Base-by-base conservation (phyloP, 2,329 filamentous ascomycete genomes). In the Microdochium nivale region DNA sequence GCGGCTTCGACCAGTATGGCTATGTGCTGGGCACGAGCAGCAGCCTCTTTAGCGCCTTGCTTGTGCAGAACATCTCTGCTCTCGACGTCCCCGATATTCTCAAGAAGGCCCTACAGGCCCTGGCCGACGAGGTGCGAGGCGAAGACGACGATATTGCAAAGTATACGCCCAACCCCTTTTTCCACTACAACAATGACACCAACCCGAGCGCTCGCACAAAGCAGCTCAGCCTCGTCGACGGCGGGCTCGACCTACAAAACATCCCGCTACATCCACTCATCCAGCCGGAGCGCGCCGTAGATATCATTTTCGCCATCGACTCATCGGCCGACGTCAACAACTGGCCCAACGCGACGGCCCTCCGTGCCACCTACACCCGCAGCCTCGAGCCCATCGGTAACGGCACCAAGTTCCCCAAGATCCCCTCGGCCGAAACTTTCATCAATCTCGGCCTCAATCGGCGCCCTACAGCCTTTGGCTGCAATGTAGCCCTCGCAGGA, bases 11-110 rank as follows among this genome's bases (percentile, higher is more conserved):
- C 68, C 90, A 90, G 59, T 79, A 80, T 24, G 88, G 88, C 7
- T 96, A 81, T 62, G 74, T 95, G 25, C 90, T 95, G 81, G 90
- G 90, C 49, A 95, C 90, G 0, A 90, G 86, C 23, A 89, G 85
- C 1, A 86, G 87, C 0, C 76, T 96, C 2, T 96, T 96, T 77
- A 96, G 95, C 70, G 75, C 83, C 60, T 79, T 88, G 60, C 69
- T 95, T 19, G 73, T 90, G 2, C 69, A 81, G 11, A 72, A 92
- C 51, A 78, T 88, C 56, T 66, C 65, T 33, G 60, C 65, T 5
- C 61, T 66, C 10, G 67, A 70, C 25, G 63, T 78, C 1, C 76
- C 75, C 2, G 64, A 71, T 1, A 67, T 76, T 32, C 67, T 89
- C 35, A 72, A 76, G 49, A 60, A 71, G 4, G 75, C 77, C 21